These are phyloP conservation scores for Nannochloris sp. DNA, from an alignment of 139 green algal species.

Conservation along the genomic window DNA sequence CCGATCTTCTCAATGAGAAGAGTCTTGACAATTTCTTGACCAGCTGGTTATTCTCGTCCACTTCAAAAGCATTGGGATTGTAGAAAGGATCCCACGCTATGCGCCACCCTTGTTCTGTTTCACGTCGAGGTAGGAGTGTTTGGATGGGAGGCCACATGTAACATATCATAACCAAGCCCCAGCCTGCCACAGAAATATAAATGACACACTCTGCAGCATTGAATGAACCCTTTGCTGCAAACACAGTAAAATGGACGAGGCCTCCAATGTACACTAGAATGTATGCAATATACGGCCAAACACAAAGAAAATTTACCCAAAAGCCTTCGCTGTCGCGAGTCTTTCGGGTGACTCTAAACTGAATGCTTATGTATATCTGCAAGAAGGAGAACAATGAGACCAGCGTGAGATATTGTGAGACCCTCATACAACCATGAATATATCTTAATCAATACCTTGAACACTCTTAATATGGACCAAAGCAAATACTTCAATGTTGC, in stretches of 20 bases:
- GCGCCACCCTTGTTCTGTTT: background rate
- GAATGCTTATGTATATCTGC: background rate
- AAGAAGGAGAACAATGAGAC: too few species aligned
- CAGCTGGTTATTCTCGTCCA: background rate
- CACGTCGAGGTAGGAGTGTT: conserved; percentile 10
- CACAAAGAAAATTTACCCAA: conserved; percentile 8
- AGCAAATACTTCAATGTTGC: too few species aligned
- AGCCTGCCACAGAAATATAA: conserved; percentile 11
- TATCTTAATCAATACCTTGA: too few species aligned
- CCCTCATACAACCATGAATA: too few species aligned
- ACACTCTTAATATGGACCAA: too few species aligned
- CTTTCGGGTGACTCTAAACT: conserved; percentile 20
- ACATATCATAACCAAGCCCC: conserved; percentile 13
- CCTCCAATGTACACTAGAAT: background rate
- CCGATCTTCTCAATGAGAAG: too few species aligned
- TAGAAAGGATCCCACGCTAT: background rate
- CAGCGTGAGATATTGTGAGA: too few species aligned
- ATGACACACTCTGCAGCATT: conserved; percentile 11
- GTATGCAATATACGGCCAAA: conserved; percentile 23
- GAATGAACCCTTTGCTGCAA: conserved; percentile 1
- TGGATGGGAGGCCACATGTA: conserved; percentile 23
- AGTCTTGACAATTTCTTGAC: too few species aligned
- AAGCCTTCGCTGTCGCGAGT: conserved; percentile 3
- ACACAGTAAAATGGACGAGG: conserved; percentile 16
- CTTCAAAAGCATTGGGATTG: background rate